Evolutionary conservation across 257 asterid genomes (phyloP).

Genomic region (Ocimum tenuiflorum): DNA sequence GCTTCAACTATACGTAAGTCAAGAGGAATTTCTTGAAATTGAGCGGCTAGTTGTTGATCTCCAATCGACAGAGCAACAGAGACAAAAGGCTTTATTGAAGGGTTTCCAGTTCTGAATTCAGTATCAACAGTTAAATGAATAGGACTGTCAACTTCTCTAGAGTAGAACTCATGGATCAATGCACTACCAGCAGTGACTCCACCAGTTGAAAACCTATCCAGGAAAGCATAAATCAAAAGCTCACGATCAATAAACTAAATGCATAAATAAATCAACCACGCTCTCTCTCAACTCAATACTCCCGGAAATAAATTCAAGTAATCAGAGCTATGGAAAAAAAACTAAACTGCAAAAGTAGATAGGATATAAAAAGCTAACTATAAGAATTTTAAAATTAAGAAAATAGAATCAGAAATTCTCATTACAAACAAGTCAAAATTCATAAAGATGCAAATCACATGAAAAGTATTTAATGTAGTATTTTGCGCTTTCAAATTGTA

Average conservation of each 20-base stretch:
- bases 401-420: neutral
- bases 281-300: neutral
- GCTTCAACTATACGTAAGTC: constrained; percentile 90
- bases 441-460: neutral
- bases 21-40: constrained; percentile 87
- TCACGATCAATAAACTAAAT: neutral
- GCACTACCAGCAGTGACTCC: constrained; percentile 76
- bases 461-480: neutral
- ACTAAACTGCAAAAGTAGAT: neutral
- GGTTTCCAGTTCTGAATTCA: constrained; percentile 45
- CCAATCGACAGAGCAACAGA: constrained; percentile 65
- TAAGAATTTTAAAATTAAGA: neutral
- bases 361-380: neutral
- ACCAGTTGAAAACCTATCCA: constrained; percentile 80
- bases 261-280: neutral
- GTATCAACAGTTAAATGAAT: constrained; percentile 83
- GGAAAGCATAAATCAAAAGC: neutral
- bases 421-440: neutral
- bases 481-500: neutral
- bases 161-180: constrained; percentile 69
- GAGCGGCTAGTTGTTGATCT: constrained; percentile 84
- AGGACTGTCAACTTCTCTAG: constrained; percentile 63
- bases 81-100: constrained; percentile 59
- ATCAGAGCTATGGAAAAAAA: neutral
- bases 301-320: neutral